Conservation (phyloP, 768 basidiomycete species). For the Podaxis carcinomalis region DNA sequence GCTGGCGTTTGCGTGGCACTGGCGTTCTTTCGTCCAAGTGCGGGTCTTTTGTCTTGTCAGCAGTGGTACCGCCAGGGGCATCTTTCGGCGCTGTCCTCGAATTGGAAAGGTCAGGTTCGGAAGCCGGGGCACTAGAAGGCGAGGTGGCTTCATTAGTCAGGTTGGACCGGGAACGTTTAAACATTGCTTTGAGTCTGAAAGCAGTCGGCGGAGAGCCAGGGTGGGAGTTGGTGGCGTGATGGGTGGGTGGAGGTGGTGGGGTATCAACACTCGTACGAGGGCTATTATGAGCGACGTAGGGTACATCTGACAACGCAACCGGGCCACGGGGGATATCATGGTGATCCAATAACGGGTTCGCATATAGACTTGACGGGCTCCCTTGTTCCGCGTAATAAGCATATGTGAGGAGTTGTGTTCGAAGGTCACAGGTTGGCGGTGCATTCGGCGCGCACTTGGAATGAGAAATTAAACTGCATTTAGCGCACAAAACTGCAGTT, state of each 20-base stretch:
- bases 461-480: conserved; percentile 88
- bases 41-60: conserved; percentile 14
- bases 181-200: conserved; percentile 61
- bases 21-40: conserved; percentile 13
- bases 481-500: conserved; percentile 81
- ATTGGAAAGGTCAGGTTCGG: conserved; percentile 5
- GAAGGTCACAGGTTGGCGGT: conserved; percentile 77
- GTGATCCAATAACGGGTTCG: conserved; percentile 45
- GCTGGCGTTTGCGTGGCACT: conserved; percentile 18
- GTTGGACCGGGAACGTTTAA: conserved; percentile 63
- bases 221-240: conserved; percentile 14
- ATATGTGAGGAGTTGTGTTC: conserved; percentile 73
- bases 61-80: conserved; percentile 11
- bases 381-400: conserved; percentile 75
- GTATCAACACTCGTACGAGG: conserved; percentile 48
- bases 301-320: conserved; percentile 53
- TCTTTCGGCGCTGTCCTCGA: conserved; percentile 21
- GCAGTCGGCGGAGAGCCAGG: conserved; percentile 47
- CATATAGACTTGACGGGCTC: conserved; percentile 47
- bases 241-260: conserved; percentile 23
- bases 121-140: conserved; percentile 20
- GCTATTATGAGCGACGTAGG: conserved; percentile 39
- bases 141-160: conserved; percentile 32
- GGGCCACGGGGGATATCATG: conserved; percentile 34
- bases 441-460: conserved; percentile 69